These are phyloP conservation scores for Wickerhamomyces kurtzmanii DNA, from an alignment of 805 yeast species.

Conservation along the genomic window DNA sequence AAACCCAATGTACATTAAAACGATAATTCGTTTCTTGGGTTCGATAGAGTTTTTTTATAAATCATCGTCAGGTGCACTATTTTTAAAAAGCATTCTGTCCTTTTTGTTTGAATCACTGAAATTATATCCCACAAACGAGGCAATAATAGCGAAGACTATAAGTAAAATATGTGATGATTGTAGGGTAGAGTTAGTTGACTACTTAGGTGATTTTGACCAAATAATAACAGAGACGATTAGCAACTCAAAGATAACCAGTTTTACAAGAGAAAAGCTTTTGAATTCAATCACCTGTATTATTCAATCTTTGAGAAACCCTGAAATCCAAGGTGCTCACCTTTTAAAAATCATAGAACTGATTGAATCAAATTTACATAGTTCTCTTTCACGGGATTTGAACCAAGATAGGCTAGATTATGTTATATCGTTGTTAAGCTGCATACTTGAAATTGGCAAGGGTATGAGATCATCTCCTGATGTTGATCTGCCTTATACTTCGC, in stretches of 20 bases:
- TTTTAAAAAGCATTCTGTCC: conserved; percentile 41
- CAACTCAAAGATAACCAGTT: conserved; percentile 25
- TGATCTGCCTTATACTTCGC: conserved; percentile 14
- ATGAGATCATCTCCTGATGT: conserved; percentile 49
- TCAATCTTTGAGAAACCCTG: conserved; percentile 41
- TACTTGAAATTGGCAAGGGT: conserved; percentile 67
- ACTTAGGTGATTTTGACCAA: conserved; percentile 37
- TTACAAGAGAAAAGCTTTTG: conserved; percentile 49
- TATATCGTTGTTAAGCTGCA: conserved; percentile 48
- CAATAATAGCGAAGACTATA: conserved; percentile 45
- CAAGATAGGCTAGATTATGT: conserved; percentile 32
- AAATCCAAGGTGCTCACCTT: conserved; percentile 27
- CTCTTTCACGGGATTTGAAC: conserved; percentile 7
- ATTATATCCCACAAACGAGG: conserved; percentile 17
- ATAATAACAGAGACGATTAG: conserved; percentile 37
- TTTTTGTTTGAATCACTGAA: conserved; percentile 37
- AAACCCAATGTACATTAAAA: conserved; percentile 25
- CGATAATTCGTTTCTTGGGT: conserved; percentile 49
- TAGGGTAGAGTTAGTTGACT: conserved; percentile 26
- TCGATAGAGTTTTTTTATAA: conserved; percentile 52
- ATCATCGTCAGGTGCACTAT: conserved; percentile 28
- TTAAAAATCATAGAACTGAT: conserved; percentile 20
- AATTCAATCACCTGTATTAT: conserved; percentile 56
- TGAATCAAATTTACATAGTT: background rate
- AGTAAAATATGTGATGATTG: conserved; percentile 48